These are phyloP conservation scores for Hysterium pulicare DNA, from an alignment of 2,329 filamentous ascomycete genomes.

Conservation along the genomic window DNA sequence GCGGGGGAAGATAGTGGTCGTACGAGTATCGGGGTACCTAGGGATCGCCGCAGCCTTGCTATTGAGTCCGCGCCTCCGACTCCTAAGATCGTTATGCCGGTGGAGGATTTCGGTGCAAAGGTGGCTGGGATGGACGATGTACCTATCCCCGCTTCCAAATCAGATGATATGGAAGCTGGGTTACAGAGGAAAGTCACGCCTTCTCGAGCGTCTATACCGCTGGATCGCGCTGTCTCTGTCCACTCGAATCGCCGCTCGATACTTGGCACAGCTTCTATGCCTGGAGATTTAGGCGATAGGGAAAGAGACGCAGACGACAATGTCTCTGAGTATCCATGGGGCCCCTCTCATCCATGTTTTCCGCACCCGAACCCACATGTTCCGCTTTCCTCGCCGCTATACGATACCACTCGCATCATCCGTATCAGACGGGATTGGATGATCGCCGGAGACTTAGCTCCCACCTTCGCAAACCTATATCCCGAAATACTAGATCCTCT, in stretches of 20 bases:
- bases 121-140: slow-evolving; percentile 13
- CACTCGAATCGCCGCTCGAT: slow-evolving; percentile 15
- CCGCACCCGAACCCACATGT: slow-evolving; percentile 93
- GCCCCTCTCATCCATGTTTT: slow-evolving; percentile 88
- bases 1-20: slow-evolving; percentile 47
- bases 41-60: slow-evolving; percentile 26
- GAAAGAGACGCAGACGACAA: slow-evolving; percentile 38
- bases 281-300: slow-evolving; percentile 58
- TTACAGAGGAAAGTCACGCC: slow-evolving; percentile 9
- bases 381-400: slow-evolving; percentile 69
- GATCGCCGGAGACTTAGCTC: slow-evolving; percentile 80
- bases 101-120: slow-evolving; percentile 13
- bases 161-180: slow-evolving; percentile 26
- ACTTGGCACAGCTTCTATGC: slow-evolving; percentile 11
- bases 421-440: slow-evolving; percentile 91
- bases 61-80: slow-evolving; percentile 23
- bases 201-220: slow-evolving; percentile 24
- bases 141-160: slow-evolving; percentile 10
- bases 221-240: slow-evolving; percentile 22
- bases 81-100: slow-evolving; percentile 24
- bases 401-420: slow-evolving; percentile 79
- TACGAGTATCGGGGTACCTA: slow-evolving; percentile 53
- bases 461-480: slow-evolving; percentile 91
- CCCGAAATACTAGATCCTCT: slow-evolving; percentile 91
- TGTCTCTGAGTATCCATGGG: slow-evolving; percentile 72